These are phyloP conservation scores for maize (Zea mays) DNA, from an alignment of 176 grass and related monocot genomes.

Conservation along the genomic window Zm-B73-REFERENCE-NAM-5.0 NC_050099.1:241699501-241700000, in stretches of 20 bases:
- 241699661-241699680: neutral
- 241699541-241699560: constrained; percentile 57
- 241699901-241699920: neutral
- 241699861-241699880: neutral
- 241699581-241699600: neutral
- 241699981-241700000: neutral
- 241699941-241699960: neutral
- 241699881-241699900: neutral
- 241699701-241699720: neutral
- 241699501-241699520: constrained; percentile 73
- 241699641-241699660: neutral
- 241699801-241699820: neutral
- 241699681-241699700: neutral
- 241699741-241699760: neutral
- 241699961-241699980: neutral
- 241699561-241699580: neutral
- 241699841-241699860: neutral
- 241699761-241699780: neutral
- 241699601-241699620: neutral
- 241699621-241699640: neutral
- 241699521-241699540: constrained; percentile 98
- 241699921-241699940: neutral
- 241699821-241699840: neutral
- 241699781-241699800: neutral
- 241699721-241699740: neutral